Evolutionary conservation across 1,139 yeast genomes (phyloP).

Genomic region (Citeromyces hawaiiensis): DNA sequence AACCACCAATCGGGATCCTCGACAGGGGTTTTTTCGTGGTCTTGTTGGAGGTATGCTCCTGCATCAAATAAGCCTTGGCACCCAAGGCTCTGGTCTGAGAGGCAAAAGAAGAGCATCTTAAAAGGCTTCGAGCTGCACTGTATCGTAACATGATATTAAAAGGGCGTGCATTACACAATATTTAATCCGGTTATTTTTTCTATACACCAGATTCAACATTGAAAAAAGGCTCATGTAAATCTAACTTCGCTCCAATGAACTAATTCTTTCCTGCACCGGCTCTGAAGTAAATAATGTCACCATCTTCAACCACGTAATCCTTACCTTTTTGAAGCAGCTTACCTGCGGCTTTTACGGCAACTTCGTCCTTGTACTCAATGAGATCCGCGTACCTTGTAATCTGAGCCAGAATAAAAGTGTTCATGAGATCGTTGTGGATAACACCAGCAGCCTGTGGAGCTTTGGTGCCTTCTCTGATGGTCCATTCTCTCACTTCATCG

Average conservation of each 20-base stretch:
- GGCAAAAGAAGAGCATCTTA: neutral
- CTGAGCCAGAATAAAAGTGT: conserved; percentile 67
- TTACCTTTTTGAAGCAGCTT: conserved; percentile 91
- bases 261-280: conserved; percentile 91
- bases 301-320: conserved; percentile 85
- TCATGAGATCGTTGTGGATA: conserved; percentile 69
- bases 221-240: no score
- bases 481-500: conserved; percentile 83
- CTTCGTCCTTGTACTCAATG: conserved; percentile 75
- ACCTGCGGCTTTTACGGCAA: conserved; percentile 84
- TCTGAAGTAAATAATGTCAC: conserved; percentile 88
- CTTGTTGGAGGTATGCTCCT: conserved; percentile 2
- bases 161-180: neutral
- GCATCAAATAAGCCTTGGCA: neutral
- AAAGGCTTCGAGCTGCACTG: neutral
- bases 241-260: no score
- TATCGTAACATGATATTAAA: neutral
- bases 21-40: conserved; percentile 16
- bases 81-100: neutral
- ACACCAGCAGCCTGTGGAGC: conserved; percentile 90
- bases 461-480: conserved; percentile 70
- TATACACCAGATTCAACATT: no score
- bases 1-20: conserved; percentile 43
- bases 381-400: conserved; percentile 80
- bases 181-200: neutral